These are phyloP conservation scores for Suillus plorans DNA, from an alignment of 768 basidiomycete species.

Conservation along the genomic window DNA sequence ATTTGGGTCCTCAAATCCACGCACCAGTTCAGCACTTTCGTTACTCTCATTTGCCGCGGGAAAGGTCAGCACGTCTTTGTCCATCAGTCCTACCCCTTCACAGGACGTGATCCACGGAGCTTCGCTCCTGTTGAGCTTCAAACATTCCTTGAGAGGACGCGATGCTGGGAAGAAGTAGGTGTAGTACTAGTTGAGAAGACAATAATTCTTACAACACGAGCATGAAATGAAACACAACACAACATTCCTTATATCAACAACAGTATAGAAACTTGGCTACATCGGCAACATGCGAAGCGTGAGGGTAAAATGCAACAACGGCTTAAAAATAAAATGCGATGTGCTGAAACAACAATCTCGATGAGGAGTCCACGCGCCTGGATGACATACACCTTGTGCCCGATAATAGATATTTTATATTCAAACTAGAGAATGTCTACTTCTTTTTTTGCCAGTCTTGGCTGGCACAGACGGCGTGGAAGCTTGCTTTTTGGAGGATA, in stretches of 20 bases:
- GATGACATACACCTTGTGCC: slow-evolving; percentile 12
- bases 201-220: neutral
- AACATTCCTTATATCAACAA: slow-evolving; percentile 1
- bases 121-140: slow-evolving; percentile 29
- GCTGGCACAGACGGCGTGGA: slow-evolving; percentile 14
- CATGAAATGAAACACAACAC: neutral
- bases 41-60: slow-evolving; percentile 28
- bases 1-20: slow-evolving; percentile 7
- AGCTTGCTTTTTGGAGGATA: slow-evolving; percentile 14
- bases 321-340: slow-evolving; percentile 27
- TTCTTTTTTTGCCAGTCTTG: slow-evolving; percentile 33
- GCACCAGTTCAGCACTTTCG: slow-evolving; percentile 28
- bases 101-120: slow-evolving; percentile 28
- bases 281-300: slow-evolving; percentile 22
- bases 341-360: slow-evolving; percentile 18
- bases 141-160: slow-evolving; percentile 22
- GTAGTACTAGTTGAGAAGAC: neutral
- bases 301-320: slow-evolving; percentile 23
- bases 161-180: neutral
- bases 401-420: slow-evolving; percentile 9
- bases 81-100: slow-evolving; percentile 5
- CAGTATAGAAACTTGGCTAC: slow-evolving; percentile 25
- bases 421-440: slow-evolving; percentile 31
- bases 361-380: slow-evolving; percentile 11
- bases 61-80: neutral